These are phyloP conservation scores for Hanseniaspora guilliermondii DNA, from an alignment of 805 yeast species.

Conservation along the genomic window DNA sequence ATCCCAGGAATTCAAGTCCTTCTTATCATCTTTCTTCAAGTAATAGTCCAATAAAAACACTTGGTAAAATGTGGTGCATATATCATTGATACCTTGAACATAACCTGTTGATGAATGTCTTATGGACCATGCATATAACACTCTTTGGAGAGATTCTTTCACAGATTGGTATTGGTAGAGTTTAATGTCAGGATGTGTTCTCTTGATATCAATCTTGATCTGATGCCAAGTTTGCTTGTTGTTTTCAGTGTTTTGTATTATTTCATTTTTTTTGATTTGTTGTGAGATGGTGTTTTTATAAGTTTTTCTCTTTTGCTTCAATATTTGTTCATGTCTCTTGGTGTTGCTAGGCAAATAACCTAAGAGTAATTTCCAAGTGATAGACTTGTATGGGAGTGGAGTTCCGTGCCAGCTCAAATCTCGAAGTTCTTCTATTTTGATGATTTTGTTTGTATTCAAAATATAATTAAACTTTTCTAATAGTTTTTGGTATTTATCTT, in stretches of 20 bases:
- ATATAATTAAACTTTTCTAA: constrained; percentile 53
- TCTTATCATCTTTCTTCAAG: constrained; percentile 29
- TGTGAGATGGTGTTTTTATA: constrained; percentile 54
- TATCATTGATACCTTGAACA: constrained; percentile 93
- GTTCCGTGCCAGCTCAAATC: constrained; percentile 90
- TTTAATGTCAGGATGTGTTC: constrained; percentile 78
- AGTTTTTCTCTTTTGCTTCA: constrained; percentile 73
- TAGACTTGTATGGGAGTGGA: constrained; percentile 66
- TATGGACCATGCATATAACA: constrained; percentile 85
- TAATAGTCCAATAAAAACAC: constrained; percentile 64
- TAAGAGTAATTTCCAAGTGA: constrained; percentile 77
- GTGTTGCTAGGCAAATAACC: constrained; percentile 86
- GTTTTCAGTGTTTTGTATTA: constrained; percentile 38
- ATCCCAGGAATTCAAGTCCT: constrained; percentile 32
- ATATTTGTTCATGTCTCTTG: constrained; percentile 54
- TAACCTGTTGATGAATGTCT: constrained; percentile 97
- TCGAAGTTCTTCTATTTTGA: constrained; percentile 58
- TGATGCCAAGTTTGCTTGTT: constrained; percentile 89
- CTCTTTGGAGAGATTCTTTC: constrained; percentile 66
- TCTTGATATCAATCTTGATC: constrained; percentile 83
- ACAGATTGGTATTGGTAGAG: constrained; percentile 58
- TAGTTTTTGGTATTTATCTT: constrained; percentile 23
- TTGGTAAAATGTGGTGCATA: constrained; percentile 86
- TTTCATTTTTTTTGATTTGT: constrained; percentile 26
- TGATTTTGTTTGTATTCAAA: constrained; percentile 38